phyloP scores from a whole-genome alignment of 202 grass and related monocot genomes.

The Tripidium arundinaceum region DNA sequence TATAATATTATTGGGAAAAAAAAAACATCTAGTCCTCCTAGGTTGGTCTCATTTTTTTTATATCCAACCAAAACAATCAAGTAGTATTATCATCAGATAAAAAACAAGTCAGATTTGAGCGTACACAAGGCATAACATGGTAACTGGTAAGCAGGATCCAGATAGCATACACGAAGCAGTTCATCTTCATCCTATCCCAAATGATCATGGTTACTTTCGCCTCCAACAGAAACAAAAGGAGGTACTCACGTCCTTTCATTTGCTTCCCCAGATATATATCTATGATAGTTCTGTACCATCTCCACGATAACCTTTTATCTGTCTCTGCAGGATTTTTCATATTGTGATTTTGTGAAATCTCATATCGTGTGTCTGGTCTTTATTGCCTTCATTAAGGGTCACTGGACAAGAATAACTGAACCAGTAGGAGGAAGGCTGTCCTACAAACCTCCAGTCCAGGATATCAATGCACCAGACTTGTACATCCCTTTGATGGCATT shows the following conservation, averaged over 20 bases:
- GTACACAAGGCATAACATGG: background rate
- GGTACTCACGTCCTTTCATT: background rate
- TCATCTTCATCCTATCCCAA: background rate
- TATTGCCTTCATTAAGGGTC: conserved; percentile 39
- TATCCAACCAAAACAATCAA: no score
- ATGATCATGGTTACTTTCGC: background rate
- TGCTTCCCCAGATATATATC: background rate
- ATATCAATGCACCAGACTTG: conserved; percentile 63
- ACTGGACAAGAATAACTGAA: conserved; percentile 71
- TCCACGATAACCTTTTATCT: background rate
- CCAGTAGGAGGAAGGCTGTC: conserved; percentile 60
- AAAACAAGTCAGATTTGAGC: background rate
- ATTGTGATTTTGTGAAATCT: background rate
- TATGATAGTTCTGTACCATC: background rate
- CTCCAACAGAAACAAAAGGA: background rate
- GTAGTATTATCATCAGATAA: background rate
- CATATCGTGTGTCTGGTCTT: background rate
- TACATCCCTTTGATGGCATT: conserved; percentile 72
- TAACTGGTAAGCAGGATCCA: background rate
- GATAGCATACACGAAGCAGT: background rate
- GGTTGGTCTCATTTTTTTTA: no score
- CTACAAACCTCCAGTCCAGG: conserved; percentile 65
- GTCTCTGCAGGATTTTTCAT: background rate
- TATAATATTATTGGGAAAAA: no score
- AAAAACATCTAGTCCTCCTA: no score